Evolutionary conservation across 2,329 filamentous ascomycete genomes (phyloP).

Genomic region (Epichloe glyceriae): DNA sequence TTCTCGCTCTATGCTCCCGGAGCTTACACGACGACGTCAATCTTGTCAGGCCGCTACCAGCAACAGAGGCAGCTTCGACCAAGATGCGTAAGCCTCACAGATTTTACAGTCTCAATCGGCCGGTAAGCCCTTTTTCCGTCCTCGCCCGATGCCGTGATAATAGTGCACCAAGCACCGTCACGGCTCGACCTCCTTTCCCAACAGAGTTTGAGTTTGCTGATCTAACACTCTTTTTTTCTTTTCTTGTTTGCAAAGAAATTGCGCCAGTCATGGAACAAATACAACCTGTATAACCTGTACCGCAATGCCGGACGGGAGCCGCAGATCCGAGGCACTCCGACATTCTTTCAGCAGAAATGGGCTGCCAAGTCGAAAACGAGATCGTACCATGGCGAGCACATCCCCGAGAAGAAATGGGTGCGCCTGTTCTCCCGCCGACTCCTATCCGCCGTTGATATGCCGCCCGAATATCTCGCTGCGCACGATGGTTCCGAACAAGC

Average conservation of each 20-base stretch:
- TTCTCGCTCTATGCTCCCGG: conserved; percentile 1
- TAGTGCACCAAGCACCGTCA: not conserved
- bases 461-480: conserved; percentile 62
- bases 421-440: conserved; percentile 80
- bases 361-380: conserved; percentile 69
- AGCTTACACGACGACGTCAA: conserved; percentile 1
- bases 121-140: conserved; percentile 33
- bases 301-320: conserved; percentile 20
- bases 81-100: conserved; percentile 43
- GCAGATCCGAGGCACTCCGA: conserved; percentile 29
- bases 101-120: conserved; percentile 54
- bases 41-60: conserved; percentile 2
- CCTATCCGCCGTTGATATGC: conserved; percentile 74
- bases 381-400: conserved; percentile 88
- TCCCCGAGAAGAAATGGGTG: conserved; percentile 86
- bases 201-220: conserved; percentile 1
- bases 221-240: not conserved
- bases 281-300: conserved; percentile 83
- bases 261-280: conserved; percentile 94
- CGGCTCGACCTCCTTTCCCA: not conserved
- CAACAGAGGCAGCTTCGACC: conserved; percentile 17
- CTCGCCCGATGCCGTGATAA: not conserved
- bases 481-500: conserved; percentile 76
- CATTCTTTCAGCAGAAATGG: conserved; percentile 99
- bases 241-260: conserved; percentile 51